Base-by-base conservation (phyloP, 2,329 filamentous ascomycete species). In the Apiospora phragmitis region DNA sequence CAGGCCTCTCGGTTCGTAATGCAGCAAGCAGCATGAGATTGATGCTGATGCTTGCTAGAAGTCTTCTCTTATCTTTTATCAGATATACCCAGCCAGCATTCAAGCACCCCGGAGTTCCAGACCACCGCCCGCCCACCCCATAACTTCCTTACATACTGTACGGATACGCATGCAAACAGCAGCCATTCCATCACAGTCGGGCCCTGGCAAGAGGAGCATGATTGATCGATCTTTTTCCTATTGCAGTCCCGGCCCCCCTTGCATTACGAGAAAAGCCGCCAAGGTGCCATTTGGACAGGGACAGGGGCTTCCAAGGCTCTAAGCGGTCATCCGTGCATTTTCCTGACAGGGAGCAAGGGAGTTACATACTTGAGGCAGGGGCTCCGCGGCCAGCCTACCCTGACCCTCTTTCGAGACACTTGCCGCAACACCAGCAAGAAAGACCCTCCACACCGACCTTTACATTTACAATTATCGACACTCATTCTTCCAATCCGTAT, bases 321-420 rank as follows among this genome's bases (percentile, higher is more conserved):
- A 62, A 62, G 55, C 55, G 55, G 55, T n/a, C 55, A 62, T n/a
- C 55, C 55, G 55, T 62, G 55, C 55, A 62, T 62, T 38, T 35
- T n/a, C 21, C 21, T 29, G 32, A 62, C 55, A 47, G 18, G 43
- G 43, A 47, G 21, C 43, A 62, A 62, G 55, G 55, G 55, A 62
- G 55, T 35, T n/a, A n/a, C n/a, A n/a, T n/a, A n/a, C n/a, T n/a
- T 62, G 55, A 62, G n/a, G 65, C 65, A 67, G 65, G 65, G 65
- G 65, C 38, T 67, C 38, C 38, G 65, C 26, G 38, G 41, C 38
- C 38, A 43, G 65, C 65, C 43, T 51, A 38, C 66, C 68, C 70
- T 62, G 43, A 38, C 49, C 51, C 62, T 43, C 29, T 69, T 72
- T 70, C 71, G 71, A 72, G 71, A 72, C 71, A 69, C 69, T 67